Evolutionary conservation across 768 basidiomycete genomes (phyloP).

Genomic region (Kwoniella sp.): DNA sequence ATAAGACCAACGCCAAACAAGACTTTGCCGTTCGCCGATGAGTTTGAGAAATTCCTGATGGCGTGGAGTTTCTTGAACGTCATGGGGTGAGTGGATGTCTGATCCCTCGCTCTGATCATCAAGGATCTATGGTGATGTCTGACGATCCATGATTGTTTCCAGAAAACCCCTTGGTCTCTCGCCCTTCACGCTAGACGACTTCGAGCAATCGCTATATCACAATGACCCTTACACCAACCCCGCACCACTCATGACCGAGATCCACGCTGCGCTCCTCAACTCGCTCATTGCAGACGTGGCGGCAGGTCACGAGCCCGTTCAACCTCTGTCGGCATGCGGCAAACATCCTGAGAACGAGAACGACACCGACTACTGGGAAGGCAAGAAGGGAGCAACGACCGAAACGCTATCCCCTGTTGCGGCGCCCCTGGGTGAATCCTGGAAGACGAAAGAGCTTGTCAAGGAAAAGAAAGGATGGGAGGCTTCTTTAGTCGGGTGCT

Average conservation of each 20-base stretch:
- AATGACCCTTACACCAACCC: constrained; percentile 63
- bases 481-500: constrained; percentile 46
- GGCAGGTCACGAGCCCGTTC: constrained; percentile 35
- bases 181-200: constrained; percentile 87
- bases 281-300: constrained; percentile 69
- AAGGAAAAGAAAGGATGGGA: constrained; percentile 55
- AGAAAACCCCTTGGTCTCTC: constrained; percentile 88
- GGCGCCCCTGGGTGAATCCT: constrained; percentile 26
- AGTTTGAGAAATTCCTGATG: constrained; percentile 84
- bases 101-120: not conserved
- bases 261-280: constrained; percentile 86
- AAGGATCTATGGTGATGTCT: not conserved
- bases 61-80: constrained; percentile 92
- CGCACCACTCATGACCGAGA: constrained; percentile 78
- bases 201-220: constrained; percentile 83
- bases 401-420: constrained; percentile 44
- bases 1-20: constrained; percentile 42
- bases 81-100: constrained; percentile 70
- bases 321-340: constrained; percentile 25
- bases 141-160: constrained; percentile 4
- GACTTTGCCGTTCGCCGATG: constrained; percentile 50
- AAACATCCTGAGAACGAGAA: constrained; percentile 37
- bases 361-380: constrained; percentile 52
- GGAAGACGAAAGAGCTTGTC: constrained; percentile 42
- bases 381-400: constrained; percentile 49